Evolutionary conservation across 345 rosid species (phyloP), one percentile per base, ranked within the genome.

Genomic region (Turnera subulata): DNA sequence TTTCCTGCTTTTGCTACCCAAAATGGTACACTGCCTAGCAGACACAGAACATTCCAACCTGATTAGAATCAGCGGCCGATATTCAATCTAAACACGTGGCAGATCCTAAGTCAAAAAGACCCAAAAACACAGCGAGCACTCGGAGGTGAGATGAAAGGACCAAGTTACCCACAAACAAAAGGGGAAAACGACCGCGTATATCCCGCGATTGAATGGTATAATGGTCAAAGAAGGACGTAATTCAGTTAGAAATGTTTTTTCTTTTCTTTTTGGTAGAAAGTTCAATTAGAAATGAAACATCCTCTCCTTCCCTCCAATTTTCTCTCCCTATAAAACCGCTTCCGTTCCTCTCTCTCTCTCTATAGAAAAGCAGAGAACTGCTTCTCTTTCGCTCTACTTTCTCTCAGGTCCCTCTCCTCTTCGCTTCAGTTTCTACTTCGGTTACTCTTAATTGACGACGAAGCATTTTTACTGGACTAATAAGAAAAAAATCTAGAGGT

Each of bases 221-320:
- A 48, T 12, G 11, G 71, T 66, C 26, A 58, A 22, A 12, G 14
- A 2, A 2, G 0, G 33, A 50, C 46, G 35, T 40, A 32, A 73
- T 57, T 53, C 47, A 16, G 73, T 59, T 62, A 40, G 19, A 24
- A 33, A 56, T 54, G 61, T 58, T 53, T n/a, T n/a, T n/a, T n/a
- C n/a, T n/a, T n/a, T n/a, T n/a, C n/a, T n/a, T n/a, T n/a, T n/a
- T n/a, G n/a, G n/a, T n/a, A n/a, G n/a, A n/a, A n/a, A n/a, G n/a
- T n/a, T n/a, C n/a, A n/a, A n/a, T n/a, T n/a, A n/a, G n/a, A n/a
- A n/a, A n/a, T 63, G 55, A 43, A 29, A 29, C 35, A 29, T 29
- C 35, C 37, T 7, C 6, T 24, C 37, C 22, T 68, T 76, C 73
- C 80, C 80, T 65, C 68, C 80, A 58, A 48, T 46, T 57, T 46